phyloP scores from a whole-genome alignment of 139 green algal species.

The Nannochloris sp. region DNA sequence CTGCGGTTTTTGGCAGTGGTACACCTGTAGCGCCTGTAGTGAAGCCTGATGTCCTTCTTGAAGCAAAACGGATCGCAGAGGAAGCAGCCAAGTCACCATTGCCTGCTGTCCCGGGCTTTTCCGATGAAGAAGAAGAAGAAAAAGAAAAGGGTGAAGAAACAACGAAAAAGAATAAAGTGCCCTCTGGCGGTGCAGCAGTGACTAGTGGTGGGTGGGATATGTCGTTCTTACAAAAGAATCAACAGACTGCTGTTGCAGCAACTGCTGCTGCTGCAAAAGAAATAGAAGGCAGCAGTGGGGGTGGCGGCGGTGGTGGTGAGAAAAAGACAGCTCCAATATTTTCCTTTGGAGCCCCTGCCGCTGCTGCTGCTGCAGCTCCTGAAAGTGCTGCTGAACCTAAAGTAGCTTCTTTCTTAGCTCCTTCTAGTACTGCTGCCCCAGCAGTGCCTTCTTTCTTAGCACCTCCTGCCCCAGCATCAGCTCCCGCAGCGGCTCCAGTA shows the following conservation, averaged over 20 bases:
- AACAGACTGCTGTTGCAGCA: constrained; percentile 1
- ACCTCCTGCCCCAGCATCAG: neutral
- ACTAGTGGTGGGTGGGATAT: constrained; percentile 15
- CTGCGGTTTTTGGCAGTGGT: no score
- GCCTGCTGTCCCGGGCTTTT: constrained; percentile 1
- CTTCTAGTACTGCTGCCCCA: no score
- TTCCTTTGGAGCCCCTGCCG: neutral
- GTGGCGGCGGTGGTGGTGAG: neutral
- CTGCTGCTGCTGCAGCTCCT: neutral
- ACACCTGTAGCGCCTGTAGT: neutral
- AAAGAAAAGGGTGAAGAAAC: neutral
- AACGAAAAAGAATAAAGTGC: neutral
- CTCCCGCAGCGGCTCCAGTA: neutral
- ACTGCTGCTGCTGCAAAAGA: constrained; percentile 16
- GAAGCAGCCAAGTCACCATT: constrained; percentile 24
- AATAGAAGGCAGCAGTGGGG: neutral
- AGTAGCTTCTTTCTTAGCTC: neutral
- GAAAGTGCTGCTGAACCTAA: neutral
- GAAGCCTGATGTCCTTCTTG: neutral
- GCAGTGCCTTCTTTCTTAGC: neutral
- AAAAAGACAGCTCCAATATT: neutral
- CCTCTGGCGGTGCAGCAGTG: neutral
- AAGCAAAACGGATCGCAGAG: constrained; percentile 13
- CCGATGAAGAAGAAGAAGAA: constrained; percentile 4
- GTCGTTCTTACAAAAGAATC: constrained; percentile 17